These are phyloP conservation scores for Candida vaughaniae DNA, from an alignment of 805 yeast genomes.

Conservation along the genomic window DNA sequence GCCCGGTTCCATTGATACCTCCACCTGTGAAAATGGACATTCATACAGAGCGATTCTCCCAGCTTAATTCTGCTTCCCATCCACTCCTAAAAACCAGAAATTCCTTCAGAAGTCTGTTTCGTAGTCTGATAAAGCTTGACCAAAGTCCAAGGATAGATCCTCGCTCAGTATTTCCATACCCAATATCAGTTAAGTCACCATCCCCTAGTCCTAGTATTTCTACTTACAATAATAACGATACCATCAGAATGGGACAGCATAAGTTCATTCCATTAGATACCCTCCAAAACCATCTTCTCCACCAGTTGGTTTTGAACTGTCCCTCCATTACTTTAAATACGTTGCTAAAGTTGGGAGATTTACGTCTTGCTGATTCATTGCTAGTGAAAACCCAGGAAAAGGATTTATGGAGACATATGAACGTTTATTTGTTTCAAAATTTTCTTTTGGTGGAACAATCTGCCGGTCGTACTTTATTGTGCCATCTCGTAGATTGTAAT, in stretches of 20 bases:
- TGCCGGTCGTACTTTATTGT: background rate
- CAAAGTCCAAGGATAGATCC: background rate
- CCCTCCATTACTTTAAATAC: conserved; percentile 22
- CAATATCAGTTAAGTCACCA: conserved; percentile 9
- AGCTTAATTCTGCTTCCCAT: background rate
- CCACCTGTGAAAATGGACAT: background rate
- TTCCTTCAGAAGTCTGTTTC: background rate
- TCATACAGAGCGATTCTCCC: background rate
- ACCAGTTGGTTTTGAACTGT: conserved; percentile 25
- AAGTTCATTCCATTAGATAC: conserved; percentile 22
- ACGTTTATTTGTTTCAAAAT: conserved; percentile 34
- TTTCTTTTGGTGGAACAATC: conserved; percentile 22
- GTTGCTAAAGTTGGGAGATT: conserved; percentile 30
- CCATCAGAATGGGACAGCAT: conserved; percentile 19
- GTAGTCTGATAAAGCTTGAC: background rate
- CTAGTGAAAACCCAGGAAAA: conserved; percentile 12
- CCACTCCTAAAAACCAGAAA: too few relatives aligned
- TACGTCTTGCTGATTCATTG: conserved; percentile 37
- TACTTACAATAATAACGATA: conserved; percentile 8
- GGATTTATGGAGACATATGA: conserved; percentile 3
- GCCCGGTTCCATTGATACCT: background rate
- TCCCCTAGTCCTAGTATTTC: conserved; percentile 22
- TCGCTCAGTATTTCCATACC: background rate
- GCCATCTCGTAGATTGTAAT: background rate
- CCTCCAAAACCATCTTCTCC: conserved; percentile 28